Base-by-base conservation (phyloP, 2,329 filamentous ascomycete species). In the Aureobasidium musti region DNA sequence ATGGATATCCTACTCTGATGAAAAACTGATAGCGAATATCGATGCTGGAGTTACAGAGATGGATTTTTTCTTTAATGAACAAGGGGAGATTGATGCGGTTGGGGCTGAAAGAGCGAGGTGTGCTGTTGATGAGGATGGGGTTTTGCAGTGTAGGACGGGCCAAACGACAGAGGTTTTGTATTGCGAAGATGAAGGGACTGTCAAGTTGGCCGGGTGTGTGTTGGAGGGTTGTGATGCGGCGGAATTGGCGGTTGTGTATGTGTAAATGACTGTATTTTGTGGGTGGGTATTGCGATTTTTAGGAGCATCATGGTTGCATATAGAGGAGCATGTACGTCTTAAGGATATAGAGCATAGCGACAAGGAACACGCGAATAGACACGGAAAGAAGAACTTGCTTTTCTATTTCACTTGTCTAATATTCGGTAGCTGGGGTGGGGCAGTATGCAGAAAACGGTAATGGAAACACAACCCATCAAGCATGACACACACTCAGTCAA, bases 401-500 rank as follows among this genome's bases (percentile, higher is more conserved):
- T 23, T 33, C 26, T 52, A 52, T 52, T 33, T 28, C 17, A n/a
- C 19, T 8, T 7, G 10, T 52, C 49, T 33, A 52, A n/a, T 30
- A 3, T 30, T n/a, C 45, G 11, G n/a, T 1, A 49, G 45, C 23
- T 26, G 17, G 14, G 3, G 26, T 13, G 19, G 2, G 17, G 13
- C 19, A 19, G 7, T 37, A 35, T 17, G 3, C 3, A 30, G 6
- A 19, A n/a, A 14, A 5, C 3, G 11, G 26, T 21, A 35, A 23
- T 33, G 14, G 39, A 23, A 10, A 10, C 17, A 10, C 19, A 2
- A 33, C 11, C 21, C 21, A 47, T 47, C 41, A 1, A 14, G 10
- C 26, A 33, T 13, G 5, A 13, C 17, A 11, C 8, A 28, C 2
- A 5, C 30, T 64, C 35, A 99, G 77, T 99, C 95, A 70, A 99